Evolutionary conservation across 495 filamentous ascomycete species (phyloP), one percentile per base, ranked within the genome.

Genomic region (Tuber borchii): DNA sequence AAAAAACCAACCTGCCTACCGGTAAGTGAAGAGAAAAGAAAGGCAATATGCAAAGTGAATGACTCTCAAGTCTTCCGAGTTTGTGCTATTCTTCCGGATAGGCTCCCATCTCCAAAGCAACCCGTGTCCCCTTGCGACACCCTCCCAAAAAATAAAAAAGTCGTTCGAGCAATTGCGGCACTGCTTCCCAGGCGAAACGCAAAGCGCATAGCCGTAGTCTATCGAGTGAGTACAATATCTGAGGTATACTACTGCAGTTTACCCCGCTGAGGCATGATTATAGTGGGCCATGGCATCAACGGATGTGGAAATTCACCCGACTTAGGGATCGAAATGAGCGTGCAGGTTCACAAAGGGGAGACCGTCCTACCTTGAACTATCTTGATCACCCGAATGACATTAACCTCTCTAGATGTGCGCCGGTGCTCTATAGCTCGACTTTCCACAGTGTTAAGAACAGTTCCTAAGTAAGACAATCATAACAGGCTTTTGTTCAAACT

Each of bases 1-100:
- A 65, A 31, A 65, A 65, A n/a, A 81, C 77, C 83, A 12, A 83
- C 56, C 56, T 65, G n/a, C 56, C 56, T 34, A 48, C 46, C 46
- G 46, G 46, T 48, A 34, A 65, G 26, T 34, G 56, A 34, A 65
- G 51, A 61, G n/a, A 61, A 14, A 9, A n/a, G 56, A 65, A 65
- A 65, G 26, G 56, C 56, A 65, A 65, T 34, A 65, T 65, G 14
- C 26, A 65, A 34, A 65, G 31, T 65, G 26, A 65, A 65, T 65
- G 56, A 65, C 56, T 65, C 56, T 65, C 26, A 17, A 34, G 26
- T 19, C 6, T 65, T 65, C 26, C 56, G 56, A 17, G 14, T 19
- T 17, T 8, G 56, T 65, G 56, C 56, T 19, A 34, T 65, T 65
- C 56, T 34, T 19, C 26, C 56, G 56, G 56, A 65, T 65, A 65